Base-by-base conservation (phyloP, 2,329 filamentous ascomycete species). In the Arthrobotrys musiformis region DNA sequence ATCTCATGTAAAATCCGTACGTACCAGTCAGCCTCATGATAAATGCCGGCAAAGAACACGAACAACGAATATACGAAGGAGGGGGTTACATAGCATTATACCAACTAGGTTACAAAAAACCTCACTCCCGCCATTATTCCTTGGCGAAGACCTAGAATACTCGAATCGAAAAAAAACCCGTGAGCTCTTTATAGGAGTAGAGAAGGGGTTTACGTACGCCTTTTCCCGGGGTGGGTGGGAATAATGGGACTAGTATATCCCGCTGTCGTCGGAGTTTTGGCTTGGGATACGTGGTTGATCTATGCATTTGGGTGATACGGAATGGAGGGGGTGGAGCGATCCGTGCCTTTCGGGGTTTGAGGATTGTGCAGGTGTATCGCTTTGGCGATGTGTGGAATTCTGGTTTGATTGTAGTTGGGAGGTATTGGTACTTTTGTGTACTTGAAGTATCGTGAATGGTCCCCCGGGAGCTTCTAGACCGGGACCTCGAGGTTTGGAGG, bases 381-480 rank as follows among this genome's bases (percentile, higher is more conserved):
- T 40, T 19, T 19, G 54, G 11, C 11, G 37, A 33, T 54, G 28
- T 42, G 9, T 19, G 40, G 15, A 7, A 13, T 22, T 52, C 48
- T 17, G 15, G 48, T 8, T 1, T 30, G 24, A 54, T 33, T 33
- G 28, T 4, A 19, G 26, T 17, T 28, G 48, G 13, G 17, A 30
- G 22, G 54, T 58, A 58, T 40, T 40, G 54, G 54, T 58, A 58
- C 54, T 9, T 58, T 40, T 15, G 1, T 26, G 11, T 37, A 58
- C 54, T 40, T 58, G 1, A 19, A 3, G 7, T 8, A 11, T 48
- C 13, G 5, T 3, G 7, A 24, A 9, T 8, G 19, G 9, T 24
- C 44, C 8, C 22, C 44, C 19, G 17, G 44, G 19, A n/a, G 44
- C 13, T 24, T 22, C 1, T 19, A n/a, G 4, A 2, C n/a, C 6